A percentile compares a stretch with the other conserved stretches of the same genome.
phyloP scores from a whole-genome alignment of 2,329 filamentous ascomycete genomes.

The Talaromyces funiculosus region DNA sequence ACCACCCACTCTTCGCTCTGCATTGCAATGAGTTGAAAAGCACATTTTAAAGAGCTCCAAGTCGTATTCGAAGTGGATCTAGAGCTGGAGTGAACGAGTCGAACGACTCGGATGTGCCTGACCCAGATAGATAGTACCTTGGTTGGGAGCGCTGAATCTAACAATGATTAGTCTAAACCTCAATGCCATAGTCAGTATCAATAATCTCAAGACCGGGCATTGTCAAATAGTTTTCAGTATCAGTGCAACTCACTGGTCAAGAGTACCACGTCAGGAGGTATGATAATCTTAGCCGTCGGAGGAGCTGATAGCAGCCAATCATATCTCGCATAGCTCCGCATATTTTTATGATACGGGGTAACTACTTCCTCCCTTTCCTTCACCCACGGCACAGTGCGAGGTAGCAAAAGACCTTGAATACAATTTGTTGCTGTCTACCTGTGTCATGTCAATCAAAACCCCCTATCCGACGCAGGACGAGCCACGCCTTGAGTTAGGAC shows the following conservation, averaged over 20 bases:
- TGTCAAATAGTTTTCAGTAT: neutral
- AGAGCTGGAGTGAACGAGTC: neutral
- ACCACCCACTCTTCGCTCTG: slow-evolving; percentile 50
- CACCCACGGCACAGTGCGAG: neutral
- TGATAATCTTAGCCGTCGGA: neutral
- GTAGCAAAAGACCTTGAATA: too few relatives aligned
- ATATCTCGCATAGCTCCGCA: neutral
- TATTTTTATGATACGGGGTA: neutral
- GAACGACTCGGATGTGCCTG: neutral
- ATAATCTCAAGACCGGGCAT: neutral
- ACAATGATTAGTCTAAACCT: neutral
- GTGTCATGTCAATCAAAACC: neutral
- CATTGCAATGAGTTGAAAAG: too few relatives aligned
- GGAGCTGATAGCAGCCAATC: neutral
- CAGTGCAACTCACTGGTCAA: too few relatives aligned
- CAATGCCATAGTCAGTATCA: neutral
- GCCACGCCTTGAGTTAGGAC: slow-evolving; percentile 3
- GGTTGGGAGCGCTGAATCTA: neutral
- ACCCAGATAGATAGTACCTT: neutral
- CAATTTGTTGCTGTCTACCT: neutral
- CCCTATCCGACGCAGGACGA: neutral
- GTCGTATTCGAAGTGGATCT: neutral
- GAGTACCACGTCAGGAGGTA: too few relatives aligned
- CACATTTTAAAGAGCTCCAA: too few relatives aligned
- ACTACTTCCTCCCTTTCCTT: neutral